Percentiles rank a stretch among this genome's conserved stretches.
Evolutionary conservation across 2,329 filamentous ascomycete species (phyloP).

Genomic region (Aspergillus clavatus): DNA sequence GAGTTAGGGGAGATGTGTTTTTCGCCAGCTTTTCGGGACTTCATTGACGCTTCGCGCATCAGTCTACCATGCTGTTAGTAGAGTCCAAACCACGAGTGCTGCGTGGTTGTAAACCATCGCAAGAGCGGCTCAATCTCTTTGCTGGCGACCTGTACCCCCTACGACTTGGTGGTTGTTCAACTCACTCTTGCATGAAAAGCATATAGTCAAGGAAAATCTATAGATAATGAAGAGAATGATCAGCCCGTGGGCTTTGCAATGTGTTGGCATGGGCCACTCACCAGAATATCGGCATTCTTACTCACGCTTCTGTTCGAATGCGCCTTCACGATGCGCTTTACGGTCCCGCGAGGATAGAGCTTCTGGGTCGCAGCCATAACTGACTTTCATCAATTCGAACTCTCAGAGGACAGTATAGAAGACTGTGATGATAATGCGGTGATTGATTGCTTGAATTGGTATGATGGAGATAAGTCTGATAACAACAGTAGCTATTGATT

Average conservation of each 20-base stretch:
- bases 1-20: conserved; percentile 68
- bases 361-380: conserved; percentile 64
- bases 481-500: neutral
- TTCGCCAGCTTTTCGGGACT: conserved; percentile 69
- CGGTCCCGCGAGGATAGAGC: conserved; percentile 74
- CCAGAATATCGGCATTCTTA: conserved; percentile 82
- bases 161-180: conserved; percentile 6
- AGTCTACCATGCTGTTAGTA: conserved; percentile 48
- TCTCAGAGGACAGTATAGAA: too few relatives aligned
- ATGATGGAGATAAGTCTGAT: neutral
- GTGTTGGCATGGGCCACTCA: conserved; percentile 38
- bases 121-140: too few relatives aligned
- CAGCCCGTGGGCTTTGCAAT: neutral
- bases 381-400: too few relatives aligned
- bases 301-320: conserved; percentile 74
- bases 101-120: too few relatives aligned
- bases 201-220: conserved; percentile 83
- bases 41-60: conserved; percentile 73
- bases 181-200: conserved; percentile 67
- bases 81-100: neutral
- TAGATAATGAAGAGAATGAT: neutral
- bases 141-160: too few relatives aligned
- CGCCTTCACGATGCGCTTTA: conserved; percentile 87
- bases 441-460: conserved; percentile 11
- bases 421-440: too few relatives aligned